Percentiles rank a stretch among this genome's conserved stretches.
These are phyloP conservation scores for Neurospora sp. DNA, from an alignment of 495 filamentous ascomycete species.

Conservation along the genomic window DNA sequence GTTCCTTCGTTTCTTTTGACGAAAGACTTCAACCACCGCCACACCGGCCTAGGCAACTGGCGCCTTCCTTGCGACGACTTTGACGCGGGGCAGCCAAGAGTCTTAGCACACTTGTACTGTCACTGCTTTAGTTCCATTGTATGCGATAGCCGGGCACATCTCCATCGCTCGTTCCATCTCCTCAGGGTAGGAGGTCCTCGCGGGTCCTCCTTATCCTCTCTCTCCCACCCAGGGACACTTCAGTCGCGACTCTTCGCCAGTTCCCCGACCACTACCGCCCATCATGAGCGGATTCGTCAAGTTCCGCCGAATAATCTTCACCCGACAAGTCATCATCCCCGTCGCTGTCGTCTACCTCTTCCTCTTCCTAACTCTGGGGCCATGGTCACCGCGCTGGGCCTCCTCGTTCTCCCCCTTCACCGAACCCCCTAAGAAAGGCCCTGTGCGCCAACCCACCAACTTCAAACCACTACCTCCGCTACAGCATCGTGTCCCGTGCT, in stretches of 20 bases:
- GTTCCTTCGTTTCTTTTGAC: background rate
- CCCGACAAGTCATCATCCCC: constrained; percentile 13
- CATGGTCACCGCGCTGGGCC: constrained; percentile 1
- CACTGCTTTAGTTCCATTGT: background rate
- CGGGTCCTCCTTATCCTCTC: background rate
- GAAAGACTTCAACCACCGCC: background rate
- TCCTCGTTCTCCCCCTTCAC: constrained; percentile 6
- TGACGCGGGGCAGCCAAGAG: background rate
- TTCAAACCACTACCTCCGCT: constrained; percentile 13
- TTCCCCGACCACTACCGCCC: background rate
- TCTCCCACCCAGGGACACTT: background rate
- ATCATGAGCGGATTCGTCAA: constrained; percentile 4
- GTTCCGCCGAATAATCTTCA: constrained; percentile 11
- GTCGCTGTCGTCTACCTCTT: constrained; percentile 8
- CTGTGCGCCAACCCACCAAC: constrained; percentile 8
- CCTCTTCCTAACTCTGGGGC: constrained; percentile 11
- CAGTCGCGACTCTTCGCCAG: background rate
- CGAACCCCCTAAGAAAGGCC: constrained; percentile 10
- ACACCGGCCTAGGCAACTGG: background rate
- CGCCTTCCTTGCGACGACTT: background rate
- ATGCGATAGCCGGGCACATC: background rate
- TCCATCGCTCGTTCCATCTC: background rate
- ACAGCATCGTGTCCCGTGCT: constrained; percentile 13
- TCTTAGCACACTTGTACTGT: background rate
- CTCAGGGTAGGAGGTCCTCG: background rate